Conservation (phyloP, 192 early-diverging fungal genomes). For the Coemansia reversa region DNA sequence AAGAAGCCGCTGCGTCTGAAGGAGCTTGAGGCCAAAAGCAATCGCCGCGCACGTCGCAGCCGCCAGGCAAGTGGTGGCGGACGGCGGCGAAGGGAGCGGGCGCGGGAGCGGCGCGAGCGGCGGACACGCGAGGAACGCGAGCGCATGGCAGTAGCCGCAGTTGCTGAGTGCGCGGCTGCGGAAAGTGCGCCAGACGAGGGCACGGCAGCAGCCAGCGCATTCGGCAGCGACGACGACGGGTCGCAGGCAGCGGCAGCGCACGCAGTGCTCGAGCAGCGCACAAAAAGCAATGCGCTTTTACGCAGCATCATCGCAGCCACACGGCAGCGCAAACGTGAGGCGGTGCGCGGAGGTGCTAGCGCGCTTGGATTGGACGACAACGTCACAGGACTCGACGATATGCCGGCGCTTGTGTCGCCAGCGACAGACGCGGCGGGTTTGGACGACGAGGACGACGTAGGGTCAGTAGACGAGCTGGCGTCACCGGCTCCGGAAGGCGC, state of each 20-base stretch:
- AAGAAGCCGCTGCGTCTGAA: slow-evolving; percentile 74
- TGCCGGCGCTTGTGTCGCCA: slow-evolving; percentile 12
- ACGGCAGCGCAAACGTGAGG: slow-evolving; percentile 34
- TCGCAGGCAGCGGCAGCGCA: slow-evolving; percentile 3
- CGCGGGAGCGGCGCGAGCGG: slow-evolving; percentile 35
- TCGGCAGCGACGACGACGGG: background rate
- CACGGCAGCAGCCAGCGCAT: slow-evolving; percentile 1
- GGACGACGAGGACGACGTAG: slow-evolving; percentile 14
- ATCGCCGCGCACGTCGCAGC: slow-evolving; percentile 41
- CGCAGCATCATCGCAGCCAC: slow-evolving; percentile 48
- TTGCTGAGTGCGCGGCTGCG: slow-evolving; percentile 22
- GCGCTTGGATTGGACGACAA: slow-evolving; percentile 9
- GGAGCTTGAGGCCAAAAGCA: slow-evolving; percentile 55
- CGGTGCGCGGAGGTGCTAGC: slow-evolving; percentile 1
- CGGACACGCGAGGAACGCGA: slow-evolving; percentile 35
- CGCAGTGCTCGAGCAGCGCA: slow-evolving; percentile 21
- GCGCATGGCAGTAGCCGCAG: slow-evolving; percentile 32
- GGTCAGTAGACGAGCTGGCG: background rate
- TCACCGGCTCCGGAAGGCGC: background rate
- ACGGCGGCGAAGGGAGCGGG: slow-evolving; percentile 53
- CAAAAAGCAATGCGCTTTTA: slow-evolving; percentile 38
- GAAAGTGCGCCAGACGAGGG: slow-evolving; percentile 20
- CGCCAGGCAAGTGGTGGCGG: slow-evolving; percentile 42
- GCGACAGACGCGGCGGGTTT: slow-evolving; percentile 2
- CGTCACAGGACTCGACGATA: slow-evolving; percentile 11